A percentile compares a stretch with the other conserved stretches of the same genome.
These are phyloP conservation scores for Fusarium odoratissimum DNA, from an alignment of 2,329 filamentous ascomycete genomes.

Conservation along the genomic window DNA sequence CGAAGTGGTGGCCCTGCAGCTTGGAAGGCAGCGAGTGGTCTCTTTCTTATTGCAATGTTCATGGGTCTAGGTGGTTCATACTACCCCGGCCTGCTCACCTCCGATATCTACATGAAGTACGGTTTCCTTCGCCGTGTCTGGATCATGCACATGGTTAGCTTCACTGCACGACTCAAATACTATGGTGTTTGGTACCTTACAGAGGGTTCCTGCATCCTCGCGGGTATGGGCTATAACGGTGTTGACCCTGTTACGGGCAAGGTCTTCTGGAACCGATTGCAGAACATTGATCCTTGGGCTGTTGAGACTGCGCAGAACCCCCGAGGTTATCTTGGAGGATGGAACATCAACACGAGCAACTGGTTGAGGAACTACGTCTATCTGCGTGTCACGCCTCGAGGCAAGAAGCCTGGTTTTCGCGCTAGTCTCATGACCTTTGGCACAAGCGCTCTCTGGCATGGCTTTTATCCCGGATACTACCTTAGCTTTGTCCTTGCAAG, in stretches of 20 bases:
- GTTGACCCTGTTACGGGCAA: slow-evolving; percentile 86
- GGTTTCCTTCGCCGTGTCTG: slow-evolving; percentile 79
- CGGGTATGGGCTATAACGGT: slow-evolving; percentile 94
- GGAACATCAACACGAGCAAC: slow-evolving; percentile 99
- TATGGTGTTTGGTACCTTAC: slow-evolving; percentile 96
- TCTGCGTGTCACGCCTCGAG: slow-evolving; percentile 91
- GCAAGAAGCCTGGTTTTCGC: slow-evolving; percentile 95
- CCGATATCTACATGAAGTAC: slow-evolving; percentile 74
- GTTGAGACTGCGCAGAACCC: slow-evolving; percentile 94
- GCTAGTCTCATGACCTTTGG: slow-evolving; percentile 94
- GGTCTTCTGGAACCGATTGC: slow-evolving; percentile 86
- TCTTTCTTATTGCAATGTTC: slow-evolving; percentile 84
- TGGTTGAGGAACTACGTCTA: slow-evolving; percentile 98
- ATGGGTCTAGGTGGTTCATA: slow-evolving; percentile 78
- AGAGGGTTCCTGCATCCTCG: slow-evolving; percentile 93
- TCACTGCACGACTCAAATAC: slow-evolving; percentile 89
- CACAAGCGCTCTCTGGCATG: slow-evolving; percentile 97
- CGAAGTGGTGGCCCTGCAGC: slow-evolving; percentile 87
- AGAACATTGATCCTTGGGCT: slow-evolving; percentile 87
- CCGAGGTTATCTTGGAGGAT: slow-evolving; percentile 88
- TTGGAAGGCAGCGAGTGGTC: slow-evolving; percentile 77
- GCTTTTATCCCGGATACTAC: slow-evolving; percentile 98
- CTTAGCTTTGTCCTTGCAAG: slow-evolving; percentile 89
- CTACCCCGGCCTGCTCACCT: slow-evolving; percentile 70
- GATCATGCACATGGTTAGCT: slow-evolving; percentile 83